Evolutionary conservation across 1,284 basidiomycete species (phyloP), one percentile per base, ranked within the genome.

Genomic region (Singerocomus inundabilis): DNA sequence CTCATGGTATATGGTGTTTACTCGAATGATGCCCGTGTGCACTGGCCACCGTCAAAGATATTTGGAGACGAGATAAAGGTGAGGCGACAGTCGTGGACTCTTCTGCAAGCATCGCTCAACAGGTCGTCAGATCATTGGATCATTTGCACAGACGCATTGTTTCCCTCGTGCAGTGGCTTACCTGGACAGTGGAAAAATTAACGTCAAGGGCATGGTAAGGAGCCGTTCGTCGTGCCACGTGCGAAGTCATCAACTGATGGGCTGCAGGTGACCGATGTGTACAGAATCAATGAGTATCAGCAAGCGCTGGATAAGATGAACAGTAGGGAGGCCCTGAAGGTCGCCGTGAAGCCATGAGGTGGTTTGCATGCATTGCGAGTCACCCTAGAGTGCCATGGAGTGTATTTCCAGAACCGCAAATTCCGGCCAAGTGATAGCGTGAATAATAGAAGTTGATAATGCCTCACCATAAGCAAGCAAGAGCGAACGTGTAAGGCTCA

Each of bases 91-190:
- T 30, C 9, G 34, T 39, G 41, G 11, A 21, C 6, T 16, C 13
- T 29, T 26, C 38, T 15, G 29, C 39, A 31, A 18, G 18, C 11
- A 25, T 33, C n/a, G 34, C 12, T 57, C 37, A 40, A 49, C 42
- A 25, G 21, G 31, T 42, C 24, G 46, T 15, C 53, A 87, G 85
- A 89, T 92, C 62, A 85, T 91, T 60, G 88, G 88, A 32, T 91
- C 88, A 1, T 91, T 92, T 71, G 83, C 88, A 8, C 90, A 91
- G 66, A 85, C 81, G 7, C 80, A 82, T 72, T 91, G 89, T 72
- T 93, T 93, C 77, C 88, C 90, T 49, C 84, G 91, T 39, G 88
- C 89, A 11, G 82, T 93, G 45, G 83, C 82, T 8, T 91, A 92
- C 65, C 78, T 93, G 50, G 90, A 93, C 61, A 83, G 81, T 57